A percentile compares a stretch with the other conserved stretches of the same genome.
These are phyloP conservation scores for Dothistroma pini DNA, from an alignment of 2,329 filamentous ascomycete species.

Conservation along the genomic window DNA sequence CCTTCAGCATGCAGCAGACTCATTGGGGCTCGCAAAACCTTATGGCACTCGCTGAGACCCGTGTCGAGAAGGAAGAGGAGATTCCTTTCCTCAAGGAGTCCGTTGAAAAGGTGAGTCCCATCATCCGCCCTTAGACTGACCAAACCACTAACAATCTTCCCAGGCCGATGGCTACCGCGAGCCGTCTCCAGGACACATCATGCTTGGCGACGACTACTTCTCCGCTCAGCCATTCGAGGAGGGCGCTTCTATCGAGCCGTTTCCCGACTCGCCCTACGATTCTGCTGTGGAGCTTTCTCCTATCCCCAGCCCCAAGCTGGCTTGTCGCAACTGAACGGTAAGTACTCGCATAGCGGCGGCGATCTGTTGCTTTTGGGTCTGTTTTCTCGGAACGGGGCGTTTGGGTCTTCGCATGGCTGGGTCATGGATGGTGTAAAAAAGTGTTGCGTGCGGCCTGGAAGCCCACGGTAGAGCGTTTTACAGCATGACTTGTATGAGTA, in stretches of 20 bases:
- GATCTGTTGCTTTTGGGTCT: neutral
- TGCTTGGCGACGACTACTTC: slow-evolving; percentile 24
- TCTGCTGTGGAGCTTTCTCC: neutral
- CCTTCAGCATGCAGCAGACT: slow-evolving; percentile 44
- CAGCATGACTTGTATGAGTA: neutral
- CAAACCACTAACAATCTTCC: slow-evolving; percentile 1
- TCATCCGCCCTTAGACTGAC: neutral
- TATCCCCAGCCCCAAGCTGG: neutral
- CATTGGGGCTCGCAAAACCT: slow-evolving; percentile 33
- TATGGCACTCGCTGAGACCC: slow-evolving; percentile 18
- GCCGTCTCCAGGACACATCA: slow-evolving; percentile 15
- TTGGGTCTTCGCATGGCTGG: neutral
- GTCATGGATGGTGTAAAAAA: neutral
- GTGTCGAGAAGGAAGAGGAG: slow-evolving; percentile 15
- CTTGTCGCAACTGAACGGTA: neutral
- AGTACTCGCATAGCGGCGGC: slow-evolving; percentile 2
- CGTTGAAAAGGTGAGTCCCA: slow-evolving; percentile 5
- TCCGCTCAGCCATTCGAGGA: neutral
- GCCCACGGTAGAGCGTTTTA: neutral
- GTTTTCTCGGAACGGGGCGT: neutral
- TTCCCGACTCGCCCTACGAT: neutral
- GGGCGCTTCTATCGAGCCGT: neutral
- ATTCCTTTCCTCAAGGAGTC: slow-evolving; percentile 22
- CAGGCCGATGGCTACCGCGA: slow-evolving; percentile 12
- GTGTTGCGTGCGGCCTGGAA: neutral